Evolutionary conservation across 2,329 filamentous ascomycete genomes (phyloP), one percentile per base, ranked within the genome.

Genomic region (Myriosclerotinia curreyana): DNA sequence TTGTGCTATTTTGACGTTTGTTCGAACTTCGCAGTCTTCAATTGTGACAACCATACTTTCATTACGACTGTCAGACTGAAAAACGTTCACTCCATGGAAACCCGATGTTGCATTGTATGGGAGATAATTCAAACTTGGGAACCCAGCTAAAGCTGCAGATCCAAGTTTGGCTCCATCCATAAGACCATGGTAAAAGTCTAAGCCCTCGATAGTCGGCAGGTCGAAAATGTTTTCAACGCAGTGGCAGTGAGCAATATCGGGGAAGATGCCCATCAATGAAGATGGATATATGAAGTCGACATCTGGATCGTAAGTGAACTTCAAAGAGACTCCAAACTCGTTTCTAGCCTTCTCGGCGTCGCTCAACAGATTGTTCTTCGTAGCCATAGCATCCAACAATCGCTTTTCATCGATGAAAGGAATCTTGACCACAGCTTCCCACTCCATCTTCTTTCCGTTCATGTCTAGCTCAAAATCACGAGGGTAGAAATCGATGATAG

Each of bases 381-480:
- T 87, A 20, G 83, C 88, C 90, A 99, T 97, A 9, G 94, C 95
- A 46, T 81, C 79, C 63, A 99, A 81, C 2, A 99, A 80, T 34
- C 95, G 86, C 71, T 89, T 86, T 76, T 99, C 94, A 65, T 99
- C 92, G 68, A 99, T 99, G 77, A 99, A 99, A 0, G 95, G 95
- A 73, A 99, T 99, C 77, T 98, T 99, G 69, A 99, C 92, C 46
- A 99, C 94, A 36, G 95, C 95, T 75, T 99, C 95, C 95, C 95
- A 99, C 68, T 99, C 96, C 90, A 96, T 96, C 79, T 96, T 99
- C 81, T 99, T 99, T 66, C 95, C 96, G 71, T 99, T 98, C 95
- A 99, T 98, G 75, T 99, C 96, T 49, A 99, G 82, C 69, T 96
- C 92, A 73, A 99, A 99, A 72, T 99, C 95, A 71, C 94, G 86